Base-by-base conservation (phyloP, 495 filamentous ascomycete species). In the Talaromyces ruber region DNA sequence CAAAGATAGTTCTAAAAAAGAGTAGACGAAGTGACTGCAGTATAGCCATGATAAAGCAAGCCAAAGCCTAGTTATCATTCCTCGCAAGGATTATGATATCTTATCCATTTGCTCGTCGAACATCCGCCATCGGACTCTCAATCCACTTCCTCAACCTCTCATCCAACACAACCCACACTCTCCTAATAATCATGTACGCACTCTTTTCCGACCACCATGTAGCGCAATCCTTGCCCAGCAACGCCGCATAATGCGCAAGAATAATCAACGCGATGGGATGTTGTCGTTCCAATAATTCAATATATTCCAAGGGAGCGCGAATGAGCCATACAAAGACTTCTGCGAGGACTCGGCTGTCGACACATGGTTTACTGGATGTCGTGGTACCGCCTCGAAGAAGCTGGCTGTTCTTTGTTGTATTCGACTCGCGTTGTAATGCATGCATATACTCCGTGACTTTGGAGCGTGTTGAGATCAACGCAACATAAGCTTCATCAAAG, bases 301-400 rank as follows among this genome's bases (percentile, higher is more conserved):
- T 43, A 58, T 71, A 79, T 4, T 62, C 61, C 28, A 74, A 67
- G 0, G 64, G 58, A 4, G 73, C 52, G 9, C 67, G 68, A 11
- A 76, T 70, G 4, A 78, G 63, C 76, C 76, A 80, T 29, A 74
- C 67, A 29, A 78, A 73, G 0, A 74, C 67, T 55, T 73, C 73
- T 5, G 67, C 63, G 21, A 62, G 61, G 59, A 65, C 59, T 6
- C 63, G 50, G 16, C 55, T 55, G 24, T 28, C 51, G 0, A 54
- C n/a, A 11, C 22, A 5, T 3, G 22, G 22, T 8, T 25, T 28
- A 16, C 3, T 47, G 3, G 24, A 54, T 22, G 51, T n/a, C 18
- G n/a, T 24, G 8, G 6, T 47, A 2, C 11, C 29, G n/a, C 30
- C 22, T 0, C 3, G 45, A 24, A 6, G 16, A 8, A n/a, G n/a